Evolutionary conservation across 176 grass and related monocot species (phyloP), one percentile per base, ranked within the genome.

Genomic region (Raddia guianensis): DNA sequence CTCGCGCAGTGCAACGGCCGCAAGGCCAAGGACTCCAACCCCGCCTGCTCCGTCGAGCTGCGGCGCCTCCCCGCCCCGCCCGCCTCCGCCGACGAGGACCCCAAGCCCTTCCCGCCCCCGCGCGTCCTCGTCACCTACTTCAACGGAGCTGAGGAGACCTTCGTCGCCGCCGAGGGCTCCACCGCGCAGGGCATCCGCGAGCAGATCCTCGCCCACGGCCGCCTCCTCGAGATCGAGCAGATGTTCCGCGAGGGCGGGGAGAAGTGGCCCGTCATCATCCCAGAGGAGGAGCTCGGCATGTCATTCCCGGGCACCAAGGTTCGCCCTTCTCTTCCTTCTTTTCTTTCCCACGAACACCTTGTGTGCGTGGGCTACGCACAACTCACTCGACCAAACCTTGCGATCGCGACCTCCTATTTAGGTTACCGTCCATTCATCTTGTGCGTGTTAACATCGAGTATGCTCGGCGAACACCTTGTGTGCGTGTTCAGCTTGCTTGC

Each of bases 11-110:
- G 95, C 88, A 94, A 93, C 49, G 87, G 86, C 51, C 92, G 95
- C 70, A 93, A 94, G 90, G 95, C 95, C 55, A 93, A 95, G 92
- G 90, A 95, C 73, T 95, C 95, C 48, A 98, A 98, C 78, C 95
- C 90, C 3, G 63, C 92, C 47, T 98, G 95, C 92, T 87, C 89
- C 72, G 90, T 98, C 78, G 95, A 98, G 86, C 90, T 98, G 54
- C 95, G 93, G 27, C 90, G 95, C 59, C 90, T 90, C 52, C 83
- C 95, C 2, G 83, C 86, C 18, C 80, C 45, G 8, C 3, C 74
- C 19, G 33, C 11, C 35, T 2, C 54, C 8, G 9, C 6, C 2
- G 12, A 16, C 8, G n/a, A 53, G 21, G 82, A 75, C 16, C 60
- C 83, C 82, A 80, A 63, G 34, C 14, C 37, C 11, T 35, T 44